Evolutionary conservation across 176 grass and related monocot species (phyloP).

Genomic region (Zizania latifolia): DNA sequence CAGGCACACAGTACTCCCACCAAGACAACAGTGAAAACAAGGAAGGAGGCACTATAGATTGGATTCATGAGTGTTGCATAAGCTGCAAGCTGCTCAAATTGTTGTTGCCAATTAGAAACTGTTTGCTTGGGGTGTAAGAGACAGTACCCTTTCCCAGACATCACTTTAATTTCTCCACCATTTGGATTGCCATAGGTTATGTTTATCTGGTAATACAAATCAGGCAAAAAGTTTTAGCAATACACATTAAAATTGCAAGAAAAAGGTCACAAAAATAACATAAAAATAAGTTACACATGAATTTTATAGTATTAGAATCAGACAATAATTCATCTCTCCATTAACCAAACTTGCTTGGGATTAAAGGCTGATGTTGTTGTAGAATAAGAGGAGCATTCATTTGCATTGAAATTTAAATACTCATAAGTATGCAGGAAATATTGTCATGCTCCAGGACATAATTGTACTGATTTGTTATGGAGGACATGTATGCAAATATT

Average conservation of each 20-base stretch:
- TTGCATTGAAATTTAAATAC: background rate
- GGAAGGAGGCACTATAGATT: conserved; percentile 66
- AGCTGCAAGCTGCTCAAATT: conserved; percentile 44
- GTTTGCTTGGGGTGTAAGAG: conserved; percentile 24
- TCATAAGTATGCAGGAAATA: background rate
- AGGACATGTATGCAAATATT: background rate
- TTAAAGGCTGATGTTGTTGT: background rate
- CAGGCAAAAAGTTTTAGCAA: conserved; percentile 14
- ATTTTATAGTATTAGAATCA: background rate
- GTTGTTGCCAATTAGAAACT: conserved; percentile 48
- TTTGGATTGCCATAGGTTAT: conserved; percentile 22
- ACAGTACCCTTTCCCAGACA: conserved; percentile 36
- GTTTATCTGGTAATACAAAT: conserved; percentile 40
- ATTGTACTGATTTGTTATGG: background rate
- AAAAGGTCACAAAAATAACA: background rate
- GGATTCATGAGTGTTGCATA: conserved; percentile 61
- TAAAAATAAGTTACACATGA: background rate
- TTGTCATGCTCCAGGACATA: background rate
- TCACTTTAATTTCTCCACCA: conserved; percentile 45
- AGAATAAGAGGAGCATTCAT: background rate
- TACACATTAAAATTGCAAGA: background rate
- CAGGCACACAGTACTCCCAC: conserved; percentile 45
- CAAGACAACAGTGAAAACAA: conserved; percentile 55
- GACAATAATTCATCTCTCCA: background rate
- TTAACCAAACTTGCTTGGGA: background rate